Evolutionary conservation across 805 yeast genomes (phyloP).

Genomic region (Barnettozyma californica): DNA sequence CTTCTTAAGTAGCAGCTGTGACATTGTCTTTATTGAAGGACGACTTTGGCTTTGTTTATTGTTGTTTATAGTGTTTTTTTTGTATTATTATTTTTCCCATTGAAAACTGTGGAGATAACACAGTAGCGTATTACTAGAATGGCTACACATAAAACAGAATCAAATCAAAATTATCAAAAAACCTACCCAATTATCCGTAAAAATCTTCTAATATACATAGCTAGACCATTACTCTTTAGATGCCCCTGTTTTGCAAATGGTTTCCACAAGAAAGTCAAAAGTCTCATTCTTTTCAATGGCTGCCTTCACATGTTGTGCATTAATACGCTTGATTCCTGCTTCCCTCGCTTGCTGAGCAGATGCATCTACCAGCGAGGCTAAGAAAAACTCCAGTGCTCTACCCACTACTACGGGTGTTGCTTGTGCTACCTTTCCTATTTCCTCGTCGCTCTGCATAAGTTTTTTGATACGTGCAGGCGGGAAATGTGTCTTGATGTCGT

Average conservation of each 20-base stretch:
- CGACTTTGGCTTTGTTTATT: too few relatives aligned
- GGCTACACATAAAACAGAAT: background rate
- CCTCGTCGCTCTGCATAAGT: slow-evolving; percentile 97
- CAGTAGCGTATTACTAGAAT: too few relatives aligned
- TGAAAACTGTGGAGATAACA: background rate
- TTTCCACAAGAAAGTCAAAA: slow-evolving; percentile 85
- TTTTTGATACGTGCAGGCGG: slow-evolving; percentile 94
- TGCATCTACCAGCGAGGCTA: slow-evolving; percentile 84
- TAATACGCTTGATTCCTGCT: slow-evolving; percentile 73
- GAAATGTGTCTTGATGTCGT: slow-evolving; percentile 67
- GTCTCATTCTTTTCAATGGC: slow-evolving; percentile 85
- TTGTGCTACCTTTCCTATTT: slow-evolving; percentile 96
- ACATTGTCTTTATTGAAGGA: background rate
- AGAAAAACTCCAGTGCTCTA: slow-evolving; percentile 85
- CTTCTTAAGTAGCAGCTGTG: slow-evolving; percentile 32
- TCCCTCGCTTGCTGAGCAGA: slow-evolving; percentile 71
- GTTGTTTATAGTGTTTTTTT: background rate
- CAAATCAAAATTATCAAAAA: background rate
- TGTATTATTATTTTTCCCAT: background rate
- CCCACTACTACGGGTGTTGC: slow-evolving; percentile 99
- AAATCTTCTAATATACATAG: background rate
- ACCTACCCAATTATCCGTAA: background rate
- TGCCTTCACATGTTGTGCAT: slow-evolving; percentile 73
- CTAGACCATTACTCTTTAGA: slow-evolving; percentile 3
- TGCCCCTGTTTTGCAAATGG: slow-evolving; percentile 25